phyloP scores from a whole-genome alignment of 2,329 filamentous ascomycete genomes.

The Clarireedia paspali region DNA sequence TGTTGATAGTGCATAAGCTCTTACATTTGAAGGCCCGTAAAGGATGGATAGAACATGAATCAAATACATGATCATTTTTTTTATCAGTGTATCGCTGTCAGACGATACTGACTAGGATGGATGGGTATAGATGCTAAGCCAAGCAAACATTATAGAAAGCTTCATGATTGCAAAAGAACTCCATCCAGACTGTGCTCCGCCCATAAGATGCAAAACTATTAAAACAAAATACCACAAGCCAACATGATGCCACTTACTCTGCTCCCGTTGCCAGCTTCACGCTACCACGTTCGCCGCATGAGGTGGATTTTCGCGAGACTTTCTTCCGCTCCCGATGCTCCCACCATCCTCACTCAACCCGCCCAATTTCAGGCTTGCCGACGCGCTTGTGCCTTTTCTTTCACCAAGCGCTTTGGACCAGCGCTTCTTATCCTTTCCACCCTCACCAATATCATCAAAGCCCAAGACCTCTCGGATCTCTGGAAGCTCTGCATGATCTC shows the following conservation, averaged over 20 bases:
- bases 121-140: constrained; percentile 3
- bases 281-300: neutral
- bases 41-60: too few relatives aligned
- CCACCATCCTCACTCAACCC: constrained; percentile 7
- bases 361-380: constrained; percentile 1
- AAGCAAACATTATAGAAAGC: neutral
- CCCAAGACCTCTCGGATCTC: constrained; percentile 59
- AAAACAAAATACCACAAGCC: neutral
- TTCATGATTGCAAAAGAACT: constrained; percentile 1
- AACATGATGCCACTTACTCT: neutral
- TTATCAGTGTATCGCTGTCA: too few relatives aligned
- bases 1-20: too few relatives aligned
- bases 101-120: neutral
- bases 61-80: too few relatives aligned
- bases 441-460: constrained; percentile 36
- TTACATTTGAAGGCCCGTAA: too few relatives aligned
- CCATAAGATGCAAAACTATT: neutral
- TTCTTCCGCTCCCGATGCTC: neutral
- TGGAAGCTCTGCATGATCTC: constrained; percentile 67
- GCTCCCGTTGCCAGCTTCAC: neutral
- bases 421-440: constrained; percentile 35
- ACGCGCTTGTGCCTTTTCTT: constrained; percentile 40
- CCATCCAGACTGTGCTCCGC: neutral
- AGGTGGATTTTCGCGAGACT: neutral
- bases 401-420: constrained; percentile 40